Evolutionary conservation across 371 early-diverging fungal genomes (phyloP).

Genomic region (Apophysomyces elegans): DNA sequence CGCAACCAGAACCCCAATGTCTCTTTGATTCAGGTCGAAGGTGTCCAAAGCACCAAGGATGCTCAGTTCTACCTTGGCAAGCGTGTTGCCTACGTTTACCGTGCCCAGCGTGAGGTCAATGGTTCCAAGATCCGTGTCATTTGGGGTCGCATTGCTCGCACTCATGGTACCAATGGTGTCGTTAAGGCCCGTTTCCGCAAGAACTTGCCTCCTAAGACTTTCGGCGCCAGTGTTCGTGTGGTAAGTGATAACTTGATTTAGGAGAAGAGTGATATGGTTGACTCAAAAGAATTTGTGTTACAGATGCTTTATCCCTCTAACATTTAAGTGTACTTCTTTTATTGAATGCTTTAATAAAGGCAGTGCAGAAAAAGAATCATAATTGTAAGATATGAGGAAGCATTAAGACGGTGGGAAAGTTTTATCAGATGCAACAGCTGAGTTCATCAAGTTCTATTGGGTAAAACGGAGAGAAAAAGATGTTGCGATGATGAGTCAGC

Average conservation of each 20-base stretch:
- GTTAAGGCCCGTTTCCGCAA: conserved; percentile 96
- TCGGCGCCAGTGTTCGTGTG: conserved; percentile 55
- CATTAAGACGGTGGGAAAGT: no score
- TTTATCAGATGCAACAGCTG: no score
- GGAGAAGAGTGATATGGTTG: neutral
- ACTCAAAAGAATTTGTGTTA: neutral
- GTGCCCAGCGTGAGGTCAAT: conserved; percentile 86
- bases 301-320: conserved; percentile 94
- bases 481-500: neutral
- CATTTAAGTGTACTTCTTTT: conserved; percentile 53
- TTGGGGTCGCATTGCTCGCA: conserved; percentile 94
- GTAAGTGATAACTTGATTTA: conserved; percentile 49
- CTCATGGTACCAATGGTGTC: conserved; percentile 95
- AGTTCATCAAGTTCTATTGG: no score
- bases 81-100: conserved; percentile 82
- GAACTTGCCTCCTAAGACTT: conserved; percentile 94
- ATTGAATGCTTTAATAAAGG: neutral
- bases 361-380: neutral
- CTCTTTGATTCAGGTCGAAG: conserved; percentile 91
- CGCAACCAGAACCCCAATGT: conserved; percentile 87
- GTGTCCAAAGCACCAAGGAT: conserved; percentile 85
- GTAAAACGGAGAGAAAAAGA: no score
- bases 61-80: conserved; percentile 89
- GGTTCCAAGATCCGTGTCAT: conserved; percentile 93
- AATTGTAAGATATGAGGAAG: neutral